These are phyloP conservation scores for Torulaspora pretoriensis DNA, from an alignment of 1,139 yeast species.

Conservation along the genomic window DNA sequence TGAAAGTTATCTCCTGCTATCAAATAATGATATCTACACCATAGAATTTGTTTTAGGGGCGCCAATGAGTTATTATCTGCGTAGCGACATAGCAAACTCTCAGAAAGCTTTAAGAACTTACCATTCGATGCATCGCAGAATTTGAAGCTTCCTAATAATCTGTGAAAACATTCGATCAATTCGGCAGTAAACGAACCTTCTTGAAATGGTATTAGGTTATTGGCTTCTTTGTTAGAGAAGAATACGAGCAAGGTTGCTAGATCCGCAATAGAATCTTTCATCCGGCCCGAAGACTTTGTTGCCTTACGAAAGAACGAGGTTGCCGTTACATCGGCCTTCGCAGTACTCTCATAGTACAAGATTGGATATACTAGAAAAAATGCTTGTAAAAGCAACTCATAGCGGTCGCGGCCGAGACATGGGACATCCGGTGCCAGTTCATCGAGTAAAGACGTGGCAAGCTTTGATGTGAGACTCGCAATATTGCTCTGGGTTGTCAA, in stretches of 20 bases:
- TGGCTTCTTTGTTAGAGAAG: conserved; percentile 35
- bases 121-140: conserved; percentile 69
- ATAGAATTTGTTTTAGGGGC: conserved; percentile 71
- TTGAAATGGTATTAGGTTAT: conserved; percentile 10
- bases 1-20: conserved; percentile 55
- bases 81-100: conserved; percentile 48
- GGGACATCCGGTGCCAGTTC: conserved; percentile 13
- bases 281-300: conserved; percentile 37
- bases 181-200: conserved; percentile 23
- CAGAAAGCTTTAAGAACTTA: conserved; percentile 55
- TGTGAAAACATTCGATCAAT: conserved; percentile 59
- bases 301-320: conserved; percentile 34
- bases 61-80: conserved; percentile 42
- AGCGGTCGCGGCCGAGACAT: conserved; percentile 12
- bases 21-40: conserved; percentile 71
- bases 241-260: conserved; percentile 41
- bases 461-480: conserved; percentile 33
- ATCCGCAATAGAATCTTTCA: conserved; percentile 52
- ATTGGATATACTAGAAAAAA: conserved; percentile 43
- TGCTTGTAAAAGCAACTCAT: conserved; percentile 37
- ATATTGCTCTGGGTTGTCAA: conserved; percentile 46
- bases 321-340: conserved; percentile 19
- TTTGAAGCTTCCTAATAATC: conserved; percentile 62
- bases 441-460: conserved; percentile 12
- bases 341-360: conserved; percentile 40